Evolutionary conservation across 371 early-diverging fungal species (phyloP).

Genomic region (Actinomucor elegans): DNA sequence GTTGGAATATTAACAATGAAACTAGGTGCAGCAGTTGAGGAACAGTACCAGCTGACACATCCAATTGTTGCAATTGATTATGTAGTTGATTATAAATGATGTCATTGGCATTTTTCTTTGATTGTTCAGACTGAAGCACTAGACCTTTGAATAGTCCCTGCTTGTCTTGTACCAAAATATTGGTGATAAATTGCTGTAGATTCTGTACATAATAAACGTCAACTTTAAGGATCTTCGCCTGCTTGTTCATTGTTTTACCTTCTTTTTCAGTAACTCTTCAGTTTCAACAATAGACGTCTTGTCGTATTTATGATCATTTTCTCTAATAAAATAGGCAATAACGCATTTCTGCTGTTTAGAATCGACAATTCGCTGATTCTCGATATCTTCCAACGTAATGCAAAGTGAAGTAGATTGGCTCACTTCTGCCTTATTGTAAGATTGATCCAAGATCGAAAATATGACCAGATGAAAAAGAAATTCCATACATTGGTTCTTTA

Average conservation of each 20-base stretch:
- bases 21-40: conserved; percentile 18
- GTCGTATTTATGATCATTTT: conserved; percentile 24
- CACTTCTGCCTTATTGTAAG: conserved; percentile 21
- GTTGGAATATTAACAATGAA: conserved; percentile 14
- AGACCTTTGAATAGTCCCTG: conserved; percentile 3
- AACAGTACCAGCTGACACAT: not conserved
- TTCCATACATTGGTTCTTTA: conserved; percentile 18
- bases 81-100: conserved; percentile 7
- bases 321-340: conserved; percentile 18
- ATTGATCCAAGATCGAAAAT: conserved; percentile 18
- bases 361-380: conserved; percentile 13
- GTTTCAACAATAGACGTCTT: conserved; percentile 13
- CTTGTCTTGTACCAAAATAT: not conserved
- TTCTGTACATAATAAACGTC: not conserved
- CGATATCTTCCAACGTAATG: conserved; percentile 17
- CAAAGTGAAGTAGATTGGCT: conserved; percentile 18
- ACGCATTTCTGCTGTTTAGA: conserved; percentile 15
- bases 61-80: conserved; percentile 7
- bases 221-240: no score
- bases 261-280: conserved; percentile 12
- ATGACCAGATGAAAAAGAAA: conserved; percentile 19
- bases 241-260: not conserved
- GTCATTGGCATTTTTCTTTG: conserved; percentile 2
- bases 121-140: not conserved
- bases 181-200: conserved; percentile 1